Conservation (phyloP, 371 early-diverging fungal species). For the Mortierella sp. region DNA sequence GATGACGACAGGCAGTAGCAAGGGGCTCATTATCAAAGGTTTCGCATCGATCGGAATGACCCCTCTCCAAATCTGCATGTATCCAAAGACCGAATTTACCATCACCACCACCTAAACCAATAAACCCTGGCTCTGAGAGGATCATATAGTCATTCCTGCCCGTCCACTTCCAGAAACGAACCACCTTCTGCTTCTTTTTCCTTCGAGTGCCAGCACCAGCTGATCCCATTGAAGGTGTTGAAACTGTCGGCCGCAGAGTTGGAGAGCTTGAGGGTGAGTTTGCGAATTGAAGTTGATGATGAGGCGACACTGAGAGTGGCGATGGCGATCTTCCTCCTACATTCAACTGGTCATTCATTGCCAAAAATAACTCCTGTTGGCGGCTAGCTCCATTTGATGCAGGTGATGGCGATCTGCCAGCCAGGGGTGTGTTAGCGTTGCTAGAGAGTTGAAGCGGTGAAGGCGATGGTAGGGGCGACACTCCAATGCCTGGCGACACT, state of each 20-base stretch:
- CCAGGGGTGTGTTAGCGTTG: slow-evolving; percentile 15
- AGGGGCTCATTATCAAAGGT: slow-evolving; percentile 91
- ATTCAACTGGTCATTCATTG: slow-evolving; percentile 44
- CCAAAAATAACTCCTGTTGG: slow-evolving; percentile 30
- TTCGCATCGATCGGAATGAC: slow-evolving; percentile 83
- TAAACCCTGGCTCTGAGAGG: slow-evolving; percentile 82
- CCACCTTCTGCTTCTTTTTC: slow-evolving; percentile 43
- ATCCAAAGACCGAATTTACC: slow-evolving; percentile 94
- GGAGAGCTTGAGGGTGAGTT: slow-evolving; percentile 31
- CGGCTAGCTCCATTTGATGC: slow-evolving; percentile 6
- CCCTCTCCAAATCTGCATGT: slow-evolving; percentile 86
- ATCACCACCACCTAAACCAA: slow-evolving; percentile 95
- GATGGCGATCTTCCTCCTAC: slow-evolving; percentile 30
- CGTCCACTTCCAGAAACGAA: slow-evolving; percentile 84
- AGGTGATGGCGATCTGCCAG: slow-evolving; percentile 26
- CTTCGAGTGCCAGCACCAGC: slow-evolving; percentile 1
- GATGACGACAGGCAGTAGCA: slow-evolving; percentile 47
- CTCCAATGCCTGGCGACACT: slow-evolving; percentile 43
- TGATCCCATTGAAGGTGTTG: slow-evolving; percentile 1
- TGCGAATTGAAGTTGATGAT: slow-evolving; percentile 9
- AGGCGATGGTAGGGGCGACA: slow-evolving; percentile 40
- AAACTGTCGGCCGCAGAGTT: slow-evolving; percentile 16
- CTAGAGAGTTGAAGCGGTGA: slow-evolving; percentile 41
- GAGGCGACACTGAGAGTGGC: slow-evolving; percentile 10
- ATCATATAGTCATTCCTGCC: slow-evolving; percentile 93